These are phyloP conservation scores for Alternaria metachromatica DNA, from an alignment of 2,329 filamentous ascomycete species.

Conservation along the genomic window DNA sequence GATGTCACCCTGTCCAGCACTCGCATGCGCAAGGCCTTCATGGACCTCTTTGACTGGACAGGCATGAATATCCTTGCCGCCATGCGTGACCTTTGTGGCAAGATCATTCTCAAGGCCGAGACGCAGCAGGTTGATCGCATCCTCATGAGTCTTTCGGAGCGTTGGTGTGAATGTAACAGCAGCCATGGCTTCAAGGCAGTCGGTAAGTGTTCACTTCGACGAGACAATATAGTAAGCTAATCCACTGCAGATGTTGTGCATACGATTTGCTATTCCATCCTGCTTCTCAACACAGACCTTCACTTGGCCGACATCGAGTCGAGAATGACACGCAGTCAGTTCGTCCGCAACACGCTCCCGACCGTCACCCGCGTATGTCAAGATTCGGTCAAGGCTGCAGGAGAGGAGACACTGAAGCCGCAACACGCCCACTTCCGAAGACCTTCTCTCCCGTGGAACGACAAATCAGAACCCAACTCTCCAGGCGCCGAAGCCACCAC, in stretches of 20 bases:
- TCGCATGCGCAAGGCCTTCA: slow-evolving; percentile 75
- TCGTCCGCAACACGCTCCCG: slow-evolving; percentile 94
- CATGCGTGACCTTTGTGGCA: slow-evolving; percentile 80
- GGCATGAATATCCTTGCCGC: slow-evolving; percentile 80
- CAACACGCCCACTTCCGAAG: slow-evolving; percentile 43
- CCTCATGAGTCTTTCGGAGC: slow-evolving; percentile 82
- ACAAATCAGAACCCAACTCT: slow-evolving; percentile 45
- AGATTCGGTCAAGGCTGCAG: slow-evolving; percentile 61
- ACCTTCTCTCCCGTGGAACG: slow-evolving; percentile 45
- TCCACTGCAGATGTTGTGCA: slow-evolving; percentile 79
- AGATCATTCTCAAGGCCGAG: slow-evolving; percentile 84
- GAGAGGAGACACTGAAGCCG: slow-evolving; percentile 44
- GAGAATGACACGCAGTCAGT: slow-evolving; percentile 95
- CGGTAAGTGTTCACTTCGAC: slow-evolving; percentile 62
- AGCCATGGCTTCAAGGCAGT: slow-evolving; percentile 90
- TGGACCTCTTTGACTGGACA: slow-evolving; percentile 88
- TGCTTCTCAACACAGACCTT: slow-evolving; percentile 94
- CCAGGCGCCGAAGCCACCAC: slow-evolving; percentile 36
- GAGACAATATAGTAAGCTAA: slow-evolving; percentile 36
- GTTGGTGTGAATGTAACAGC: slow-evolving; percentile 94
- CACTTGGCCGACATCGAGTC: slow-evolving; percentile 94
- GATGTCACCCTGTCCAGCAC: slow-evolving; percentile 65
- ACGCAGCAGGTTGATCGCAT: slow-evolving; percentile 97
- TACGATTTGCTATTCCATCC: slow-evolving; percentile 94
- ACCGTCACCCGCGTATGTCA: slow-evolving; percentile 81